Conservation (phyloP, 345 rosid species). For the Arabis hirsuta region DNA sequence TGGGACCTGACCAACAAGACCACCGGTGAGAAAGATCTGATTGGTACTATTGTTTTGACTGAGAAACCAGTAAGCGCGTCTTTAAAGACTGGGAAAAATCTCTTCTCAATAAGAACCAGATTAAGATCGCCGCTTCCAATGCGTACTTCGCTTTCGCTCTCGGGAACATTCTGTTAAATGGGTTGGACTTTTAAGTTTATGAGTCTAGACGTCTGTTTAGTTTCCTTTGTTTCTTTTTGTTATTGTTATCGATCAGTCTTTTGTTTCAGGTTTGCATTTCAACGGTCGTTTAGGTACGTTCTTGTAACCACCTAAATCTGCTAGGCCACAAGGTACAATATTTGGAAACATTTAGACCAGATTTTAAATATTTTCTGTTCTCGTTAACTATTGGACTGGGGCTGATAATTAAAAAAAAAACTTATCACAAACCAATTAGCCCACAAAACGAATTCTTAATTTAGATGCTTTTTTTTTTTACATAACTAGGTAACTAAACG, state of each 20-base stretch:
- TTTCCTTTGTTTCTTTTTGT: neutral
- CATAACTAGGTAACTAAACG: no score
- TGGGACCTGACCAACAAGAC: neutral
- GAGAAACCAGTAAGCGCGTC: neutral
- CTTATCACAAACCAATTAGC: no score
- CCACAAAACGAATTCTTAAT: no score
- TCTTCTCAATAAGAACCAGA: constrained; percentile 10
- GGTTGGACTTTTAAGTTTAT: neutral
- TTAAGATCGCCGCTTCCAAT: constrained; percentile 17
- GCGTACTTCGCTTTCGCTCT: constrained; percentile 6
- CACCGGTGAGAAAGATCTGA: no score
- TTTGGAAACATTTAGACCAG: neutral
- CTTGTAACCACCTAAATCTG: neutral
- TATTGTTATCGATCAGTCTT: neutral
- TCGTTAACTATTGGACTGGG: neutral
- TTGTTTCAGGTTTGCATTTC: neutral
- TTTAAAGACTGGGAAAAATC: neutral
- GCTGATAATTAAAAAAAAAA: neutral
- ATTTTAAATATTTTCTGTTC: neutral
- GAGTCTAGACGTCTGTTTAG: neutral
- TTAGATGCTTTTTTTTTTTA: no score
- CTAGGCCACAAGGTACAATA: neutral
- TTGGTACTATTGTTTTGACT: neutral
- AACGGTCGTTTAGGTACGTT: neutral
- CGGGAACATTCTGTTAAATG: neutral